Percentiles rank a stretch among this genome's conserved stretches.
Evolutionary conservation across 1,284 basidiomycete genomes (phyloP).

Genomic region (Apiotrichum veenhuisii): DNA sequence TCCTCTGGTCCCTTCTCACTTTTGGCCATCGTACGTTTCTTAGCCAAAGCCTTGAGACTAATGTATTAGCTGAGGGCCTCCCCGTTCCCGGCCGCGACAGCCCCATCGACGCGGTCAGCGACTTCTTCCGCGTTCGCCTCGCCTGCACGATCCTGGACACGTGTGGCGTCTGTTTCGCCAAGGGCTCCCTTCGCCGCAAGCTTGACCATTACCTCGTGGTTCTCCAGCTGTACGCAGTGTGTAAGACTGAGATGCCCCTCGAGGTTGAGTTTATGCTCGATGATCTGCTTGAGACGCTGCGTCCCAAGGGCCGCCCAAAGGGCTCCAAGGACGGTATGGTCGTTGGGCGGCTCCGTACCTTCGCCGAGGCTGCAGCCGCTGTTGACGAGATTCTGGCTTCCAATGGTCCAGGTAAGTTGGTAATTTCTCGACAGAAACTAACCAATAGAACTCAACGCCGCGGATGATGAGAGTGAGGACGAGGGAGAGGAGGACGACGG

Average conservation of each 20-base stretch:
- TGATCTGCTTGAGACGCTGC: conserved; percentile 84
- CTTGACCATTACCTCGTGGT: conserved; percentile 87
- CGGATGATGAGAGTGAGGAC: conserved; percentile 19
- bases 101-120: conserved; percentile 83
- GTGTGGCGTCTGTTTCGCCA: conserved; percentile 96
- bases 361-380: conserved; percentile 77
- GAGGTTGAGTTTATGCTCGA: conserved; percentile 95
- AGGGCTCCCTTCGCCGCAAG: conserved; percentile 82
- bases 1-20: conserved; percentile 89
- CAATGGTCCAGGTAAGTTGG: conserved; percentile 55
- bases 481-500: conserved; percentile 17
- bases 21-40: conserved; percentile 85
- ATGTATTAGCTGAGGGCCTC: conserved; percentile 65
- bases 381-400: conserved; percentile 83
- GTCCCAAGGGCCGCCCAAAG: conserved; percentile 60
- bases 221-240: conserved; percentile 86
- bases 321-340: conserved; percentile 15
- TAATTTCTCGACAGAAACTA: background rate
- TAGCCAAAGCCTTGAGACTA: background rate
- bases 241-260: conserved; percentile 86
- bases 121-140: conserved; percentile 90
- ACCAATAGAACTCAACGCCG: conserved; percentile 2
- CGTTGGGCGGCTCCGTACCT: conserved; percentile 59
- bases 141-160: conserved; percentile 90
- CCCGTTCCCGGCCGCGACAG: conserved; percentile 76